Percentiles rank a stretch among this genome's conserved stretches.
phyloP scores from a whole-genome alignment of 2,329 filamentous ascomycete species.

The Claviceps cyperi region DNA sequence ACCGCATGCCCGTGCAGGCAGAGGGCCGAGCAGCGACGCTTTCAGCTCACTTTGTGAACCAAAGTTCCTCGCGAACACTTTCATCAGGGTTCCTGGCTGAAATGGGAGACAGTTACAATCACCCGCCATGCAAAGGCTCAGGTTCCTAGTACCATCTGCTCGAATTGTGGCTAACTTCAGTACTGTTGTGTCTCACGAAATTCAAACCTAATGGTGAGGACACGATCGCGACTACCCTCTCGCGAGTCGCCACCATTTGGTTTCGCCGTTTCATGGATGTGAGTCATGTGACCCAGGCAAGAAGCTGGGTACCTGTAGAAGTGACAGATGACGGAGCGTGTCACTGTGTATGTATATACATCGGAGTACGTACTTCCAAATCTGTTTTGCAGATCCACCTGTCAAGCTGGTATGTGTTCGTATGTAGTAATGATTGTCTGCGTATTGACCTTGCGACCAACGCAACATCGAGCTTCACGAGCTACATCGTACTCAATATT shows the following conservation, averaged over 20 bases:
- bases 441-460: not conserved
- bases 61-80: not conserved
- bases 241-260: slow-evolving; percentile 11
- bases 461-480: not conserved
- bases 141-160: not conserved
- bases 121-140: not conserved
- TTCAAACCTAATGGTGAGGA: slow-evolving; percentile 1
- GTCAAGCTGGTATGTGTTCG: not conserved
- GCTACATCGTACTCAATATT: not conserved
- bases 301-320: slow-evolving; percentile 4
- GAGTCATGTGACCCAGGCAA: slow-evolving; percentile 6
- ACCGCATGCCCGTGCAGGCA: not conserved
- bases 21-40: not conserved
- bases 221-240: slow-evolving; percentile 11
- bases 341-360: slow-evolving; percentile 11
- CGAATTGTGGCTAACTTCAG: not conserved
- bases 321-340: slow-evolving; percentile 9
- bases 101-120: not conserved
- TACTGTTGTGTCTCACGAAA: not conserved
- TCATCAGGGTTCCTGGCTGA: not conserved
- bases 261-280: slow-evolving; percentile 8
- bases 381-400: not conserved
- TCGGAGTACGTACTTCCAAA: slow-evolving; percentile 11
- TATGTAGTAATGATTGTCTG: not conserved
- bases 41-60: not conserved